A percentile compares a stretch with the other conserved stretches of the same genome.
Evolutionary conservation across 345 rosid genomes (phyloP).

Genomic region (Psidium friedrichsthalianum): DNA sequence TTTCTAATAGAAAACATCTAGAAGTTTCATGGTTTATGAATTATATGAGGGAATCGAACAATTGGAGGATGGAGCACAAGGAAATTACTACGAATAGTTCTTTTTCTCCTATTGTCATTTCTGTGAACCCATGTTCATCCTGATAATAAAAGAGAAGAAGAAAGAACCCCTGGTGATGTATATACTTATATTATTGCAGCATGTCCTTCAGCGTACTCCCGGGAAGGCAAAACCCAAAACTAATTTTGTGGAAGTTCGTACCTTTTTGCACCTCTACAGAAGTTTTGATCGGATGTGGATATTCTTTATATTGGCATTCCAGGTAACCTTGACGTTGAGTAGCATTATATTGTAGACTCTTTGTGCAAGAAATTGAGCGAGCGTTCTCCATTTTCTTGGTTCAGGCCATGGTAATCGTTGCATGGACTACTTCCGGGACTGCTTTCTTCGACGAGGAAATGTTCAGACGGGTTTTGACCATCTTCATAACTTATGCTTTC

Average conservation of each 20-base stretch:
- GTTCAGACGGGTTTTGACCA: constrained; percentile 54
- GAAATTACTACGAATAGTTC: background rate
- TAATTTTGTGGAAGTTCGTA: constrained; percentile 95
- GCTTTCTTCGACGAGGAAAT: constrained; percentile 54
- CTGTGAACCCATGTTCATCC: background rate
- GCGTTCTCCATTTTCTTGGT: constrained; percentile 6
- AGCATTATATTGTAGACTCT: background rate
- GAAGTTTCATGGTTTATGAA: background rate
- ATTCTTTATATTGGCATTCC: constrained; percentile 74
- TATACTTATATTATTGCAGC: constrained; percentile 20
- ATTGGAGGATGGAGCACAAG: background rate
- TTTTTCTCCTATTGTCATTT: background rate
- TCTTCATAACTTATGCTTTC: constrained; percentile 82
- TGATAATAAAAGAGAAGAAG: background rate
- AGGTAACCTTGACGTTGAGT: constrained; percentile 32
- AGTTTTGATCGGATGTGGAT: constrained; percentile 99
- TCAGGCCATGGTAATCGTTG: constrained; percentile 91
- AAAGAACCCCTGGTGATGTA: background rate
- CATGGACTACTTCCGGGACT: constrained; percentile 60
- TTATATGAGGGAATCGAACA: background rate
- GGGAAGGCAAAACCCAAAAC: constrained; percentile 80
- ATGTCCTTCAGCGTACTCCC: constrained; percentile 24
- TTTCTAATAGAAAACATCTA: background rate
- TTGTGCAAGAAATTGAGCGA: constrained; percentile 2
- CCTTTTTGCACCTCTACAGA: constrained; percentile 89